phyloP scores from a whole-genome alignment of 768 basidiomycete genomes.

The Rhizopogon roseolus region DNA sequence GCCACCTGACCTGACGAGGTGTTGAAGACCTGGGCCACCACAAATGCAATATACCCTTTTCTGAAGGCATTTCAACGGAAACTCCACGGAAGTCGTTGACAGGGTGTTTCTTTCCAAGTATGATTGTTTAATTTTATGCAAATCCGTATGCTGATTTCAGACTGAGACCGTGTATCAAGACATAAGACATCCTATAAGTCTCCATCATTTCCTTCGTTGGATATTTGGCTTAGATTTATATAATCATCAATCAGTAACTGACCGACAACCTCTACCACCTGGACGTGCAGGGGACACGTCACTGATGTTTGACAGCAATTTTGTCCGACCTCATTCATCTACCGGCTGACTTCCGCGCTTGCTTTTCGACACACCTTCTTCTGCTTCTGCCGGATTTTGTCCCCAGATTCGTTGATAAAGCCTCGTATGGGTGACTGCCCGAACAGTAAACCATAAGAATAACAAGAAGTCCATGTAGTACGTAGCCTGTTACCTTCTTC shows the following conservation, averaged over 20 bases:
- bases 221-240: too few relatives aligned
- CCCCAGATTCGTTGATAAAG: slow-evolving; percentile 10
- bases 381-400: slow-evolving; percentile 12
- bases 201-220: background rate
- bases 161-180: background rate
- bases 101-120: background rate
- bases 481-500: background rate
- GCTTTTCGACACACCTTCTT: slow-evolving; percentile 15
- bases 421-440: slow-evolving; percentile 16
- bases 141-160: background rate
- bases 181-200: background rate
- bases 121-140: background rate
- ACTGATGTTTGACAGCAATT: background rate
- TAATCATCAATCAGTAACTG: background rate
- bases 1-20: background rate
- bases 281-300: background rate
- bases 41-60: slow-evolving; percentile 15
- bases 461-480: slow-evolving; percentile 17
- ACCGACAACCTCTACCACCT: background rate
- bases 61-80: background rate
- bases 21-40: slow-evolving; percentile 21
- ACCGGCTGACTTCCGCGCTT: slow-evolving; percentile 1
- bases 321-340: background rate
- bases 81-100: background rate
- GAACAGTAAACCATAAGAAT: background rate